A percentile compares a stretch with the other conserved stretches of the same genome.
phyloP scores from a whole-genome alignment of 371 early-diverging fungal species.

The Cokeromyces recurvatus region DNA sequence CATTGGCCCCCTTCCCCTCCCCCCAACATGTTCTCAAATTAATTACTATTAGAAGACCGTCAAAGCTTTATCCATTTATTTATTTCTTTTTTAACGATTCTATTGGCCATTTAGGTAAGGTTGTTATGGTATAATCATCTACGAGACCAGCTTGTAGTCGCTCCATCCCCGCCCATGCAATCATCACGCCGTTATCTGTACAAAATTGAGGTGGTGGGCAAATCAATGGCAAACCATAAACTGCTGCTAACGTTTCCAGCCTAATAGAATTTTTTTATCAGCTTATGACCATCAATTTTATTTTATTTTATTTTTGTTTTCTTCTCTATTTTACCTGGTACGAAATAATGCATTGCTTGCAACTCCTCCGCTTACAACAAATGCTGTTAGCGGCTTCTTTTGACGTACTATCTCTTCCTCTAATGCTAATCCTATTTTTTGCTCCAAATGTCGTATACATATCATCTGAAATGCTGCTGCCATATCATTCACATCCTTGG shows the following conservation, averaged over 20 bases:
- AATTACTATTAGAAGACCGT: too few relatives aligned
- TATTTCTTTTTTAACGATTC: slow-evolving; percentile 31
- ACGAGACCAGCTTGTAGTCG: slow-evolving; percentile 54
- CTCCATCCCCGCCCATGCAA: slow-evolving; percentile 83
- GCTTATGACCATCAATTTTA: neutral
- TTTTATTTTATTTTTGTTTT: too few relatives aligned
- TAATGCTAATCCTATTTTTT: slow-evolving; percentile 62
- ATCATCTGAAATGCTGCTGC: slow-evolving; percentile 74
- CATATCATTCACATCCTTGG: slow-evolving; percentile 55
- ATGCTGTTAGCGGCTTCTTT: slow-evolving; percentile 41
- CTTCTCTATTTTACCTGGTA: slow-evolving; percentile 25
- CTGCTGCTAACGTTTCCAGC: slow-evolving; percentile 37
- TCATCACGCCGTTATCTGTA: slow-evolving; percentile 89
- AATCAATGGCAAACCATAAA: slow-evolving; percentile 49
- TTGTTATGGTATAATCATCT: slow-evolving; percentile 60
- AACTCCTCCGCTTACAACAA: slow-evolving; percentile 86
- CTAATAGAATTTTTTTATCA: slow-evolving; percentile 5
- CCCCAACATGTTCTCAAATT: too few relatives aligned
- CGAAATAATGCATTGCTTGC: slow-evolving; percentile 66
- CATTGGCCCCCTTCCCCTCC: too few relatives aligned
- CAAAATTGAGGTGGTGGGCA: slow-evolving; percentile 77
- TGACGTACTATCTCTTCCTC: slow-evolving; percentile 34
- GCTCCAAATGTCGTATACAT: slow-evolving; percentile 63
- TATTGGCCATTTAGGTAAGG: slow-evolving; percentile 65
- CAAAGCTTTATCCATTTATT: too few relatives aligned